Conservation (phyloP, 1,139 yeast genomes). For the Nakaseomyces delphensis region DNA sequence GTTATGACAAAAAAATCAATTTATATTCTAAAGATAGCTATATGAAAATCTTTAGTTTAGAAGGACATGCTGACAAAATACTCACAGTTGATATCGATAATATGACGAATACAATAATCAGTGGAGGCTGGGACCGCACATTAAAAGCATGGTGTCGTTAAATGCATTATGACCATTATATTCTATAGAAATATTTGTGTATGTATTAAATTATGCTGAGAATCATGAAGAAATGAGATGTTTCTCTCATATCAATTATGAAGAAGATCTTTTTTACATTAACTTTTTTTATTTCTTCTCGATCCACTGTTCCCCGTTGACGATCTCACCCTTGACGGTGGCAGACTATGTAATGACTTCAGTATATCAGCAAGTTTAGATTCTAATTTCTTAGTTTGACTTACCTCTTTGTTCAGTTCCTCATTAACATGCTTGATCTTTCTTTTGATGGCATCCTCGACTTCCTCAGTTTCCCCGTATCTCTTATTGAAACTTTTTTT, state of each 20-base stretch:
- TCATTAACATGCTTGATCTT: constrained; percentile 27
- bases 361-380: constrained; percentile 14
- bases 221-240: background rate
- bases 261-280: background rate
- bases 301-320: constrained; percentile 11
- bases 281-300: constrained; percentile 8
- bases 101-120: constrained; percentile 40
- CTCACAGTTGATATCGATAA: constrained; percentile 56
- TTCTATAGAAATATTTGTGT: background rate
- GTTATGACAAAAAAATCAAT: constrained; percentile 62
- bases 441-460: constrained; percentile 2
- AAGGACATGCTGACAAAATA: constrained; percentile 63
- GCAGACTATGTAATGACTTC: constrained; percentile 18
- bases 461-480: background rate
- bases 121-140: constrained; percentile 81
- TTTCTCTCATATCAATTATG: background rate
- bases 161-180: background rate
- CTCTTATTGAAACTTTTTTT: background rate
- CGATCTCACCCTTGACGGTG: constrained; percentile 22
- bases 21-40: constrained; percentile 71
- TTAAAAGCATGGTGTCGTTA: constrained; percentile 48
- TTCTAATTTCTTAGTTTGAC: constrained; percentile 13
- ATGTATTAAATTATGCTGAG: background rate
- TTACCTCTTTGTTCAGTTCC: constrained; percentile 26
- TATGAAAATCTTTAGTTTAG: constrained; percentile 46